phyloP scores from a whole-genome alignment of 495 filamentous ascomycete genomes.

The Sphaerosporella brunnea region DNA sequence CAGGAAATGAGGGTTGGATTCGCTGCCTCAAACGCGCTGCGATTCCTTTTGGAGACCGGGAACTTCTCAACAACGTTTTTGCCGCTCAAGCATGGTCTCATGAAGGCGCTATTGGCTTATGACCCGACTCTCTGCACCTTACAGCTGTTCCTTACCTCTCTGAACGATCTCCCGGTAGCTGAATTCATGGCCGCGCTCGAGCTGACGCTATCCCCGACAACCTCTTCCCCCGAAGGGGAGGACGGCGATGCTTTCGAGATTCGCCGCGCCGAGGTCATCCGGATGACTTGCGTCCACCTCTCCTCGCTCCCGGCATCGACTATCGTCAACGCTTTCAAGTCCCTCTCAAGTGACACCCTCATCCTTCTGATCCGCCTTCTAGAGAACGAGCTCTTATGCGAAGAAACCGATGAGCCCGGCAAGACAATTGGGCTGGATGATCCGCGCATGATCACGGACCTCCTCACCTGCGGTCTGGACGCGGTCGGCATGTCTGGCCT shows the following conservation, averaged over 20 bases:
- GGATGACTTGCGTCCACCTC: slow-evolving; percentile 16
- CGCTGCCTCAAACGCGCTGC: slow-evolving; percentile 18
- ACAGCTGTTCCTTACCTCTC: slow-evolving; percentile 16
- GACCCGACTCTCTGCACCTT: slow-evolving; percentile 18
- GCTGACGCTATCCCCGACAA: slow-evolving; percentile 4
- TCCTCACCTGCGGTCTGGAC: slow-evolving; percentile 19
- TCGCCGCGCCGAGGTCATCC: slow-evolving; percentile 12
- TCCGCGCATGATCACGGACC: slow-evolving; percentile 16
- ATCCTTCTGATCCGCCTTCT: slow-evolving; percentile 16
- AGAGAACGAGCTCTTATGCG: slow-evolving; percentile 14
- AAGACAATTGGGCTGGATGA: slow-evolving; percentile 17
- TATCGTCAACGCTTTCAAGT: slow-evolving; percentile 12
- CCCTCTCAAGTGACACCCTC: slow-evolving; percentile 13
- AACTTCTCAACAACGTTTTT: slow-evolving; percentile 20
- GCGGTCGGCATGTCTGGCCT: slow-evolving; percentile 21
- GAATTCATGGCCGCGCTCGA: slow-evolving; percentile 16
- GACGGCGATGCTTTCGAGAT: slow-evolving; percentile 14
- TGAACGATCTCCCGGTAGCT: slow-evolving; percentile 7
- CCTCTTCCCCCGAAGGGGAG: slow-evolving; percentile 2
- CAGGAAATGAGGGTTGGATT: slow-evolving; percentile 11
- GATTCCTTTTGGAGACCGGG: slow-evolving; percentile 22
- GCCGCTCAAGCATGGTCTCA: slow-evolving; percentile 12
- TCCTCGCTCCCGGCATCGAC: slow-evolving; percentile 12
- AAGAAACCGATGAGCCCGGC: slow-evolving; percentile 3
- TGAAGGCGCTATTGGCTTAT: slow-evolving; percentile 10